Evolutionary conservation across 192 early-diverging fungal species (phyloP).

Genomic region (Helicostylum pulchrum): DNA sequence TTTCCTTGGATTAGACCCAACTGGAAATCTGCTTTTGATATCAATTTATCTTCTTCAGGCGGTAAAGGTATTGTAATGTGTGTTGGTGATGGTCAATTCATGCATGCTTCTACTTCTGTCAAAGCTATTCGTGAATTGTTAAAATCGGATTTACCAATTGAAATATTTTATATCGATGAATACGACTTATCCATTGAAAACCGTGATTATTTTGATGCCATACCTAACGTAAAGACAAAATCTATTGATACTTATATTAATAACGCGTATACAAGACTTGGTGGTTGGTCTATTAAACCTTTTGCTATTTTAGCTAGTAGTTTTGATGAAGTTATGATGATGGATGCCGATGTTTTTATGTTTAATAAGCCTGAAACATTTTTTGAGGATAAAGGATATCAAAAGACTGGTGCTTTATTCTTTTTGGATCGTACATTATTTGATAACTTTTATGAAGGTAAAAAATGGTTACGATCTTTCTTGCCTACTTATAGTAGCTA

Average conservation of each 20-base stretch:
- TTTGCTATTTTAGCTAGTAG: constrained; percentile 59
- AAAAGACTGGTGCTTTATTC: constrained; percentile 52
- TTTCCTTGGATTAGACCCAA: constrained; percentile 42
- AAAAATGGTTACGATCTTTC: constrained; percentile 51
- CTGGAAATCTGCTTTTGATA: constrained; percentile 37
- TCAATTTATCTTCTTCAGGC: constrained; percentile 14
- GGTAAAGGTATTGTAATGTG: constrained; percentile 48
- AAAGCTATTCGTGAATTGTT: constrained; percentile 41
- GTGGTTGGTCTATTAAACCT: constrained; percentile 69
- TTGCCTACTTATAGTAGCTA: constrained; percentile 44
- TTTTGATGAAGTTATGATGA: constrained; percentile 61
- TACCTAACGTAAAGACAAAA: constrained; percentile 5
- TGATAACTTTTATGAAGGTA: constrained; percentile 24
- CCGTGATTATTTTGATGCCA: constrained; percentile 24
- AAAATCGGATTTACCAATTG: constrained; percentile 51
- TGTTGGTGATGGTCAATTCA: constrained; percentile 47
- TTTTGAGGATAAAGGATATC: constrained; percentile 46
- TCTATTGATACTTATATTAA: constrained; percentile 39
- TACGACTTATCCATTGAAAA: constrained; percentile 36
- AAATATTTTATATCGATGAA: constrained; percentile 53
- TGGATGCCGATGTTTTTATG: constrained; percentile 71
- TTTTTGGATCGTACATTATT: constrained; percentile 64
- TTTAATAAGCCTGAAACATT: constrained; percentile 54
- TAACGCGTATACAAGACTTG: constrained; percentile 39
- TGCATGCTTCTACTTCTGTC: constrained; percentile 37